Conservation (phyloP, 2,329 filamentous ascomycete species). For the Neonectria hederae region DNA sequence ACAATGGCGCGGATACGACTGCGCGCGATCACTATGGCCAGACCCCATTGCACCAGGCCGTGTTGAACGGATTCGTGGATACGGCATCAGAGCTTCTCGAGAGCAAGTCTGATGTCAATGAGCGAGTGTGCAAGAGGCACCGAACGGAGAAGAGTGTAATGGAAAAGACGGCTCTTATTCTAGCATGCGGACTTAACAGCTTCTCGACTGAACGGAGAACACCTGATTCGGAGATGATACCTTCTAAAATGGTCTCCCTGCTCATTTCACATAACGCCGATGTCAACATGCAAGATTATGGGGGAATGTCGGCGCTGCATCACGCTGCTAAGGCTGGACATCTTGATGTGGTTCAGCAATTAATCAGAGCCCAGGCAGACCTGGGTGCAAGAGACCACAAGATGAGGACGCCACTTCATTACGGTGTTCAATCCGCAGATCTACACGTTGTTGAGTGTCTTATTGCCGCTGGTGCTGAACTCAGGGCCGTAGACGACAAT, state of each 20-base stretch:
- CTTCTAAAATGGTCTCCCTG: background rate
- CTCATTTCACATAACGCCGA: background rate
- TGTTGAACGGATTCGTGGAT: background rate
- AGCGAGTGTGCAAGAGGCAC: background rate
- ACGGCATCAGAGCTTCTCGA: background rate
- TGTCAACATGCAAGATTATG: background rate
- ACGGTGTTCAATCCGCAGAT: background rate
- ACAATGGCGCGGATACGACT: background rate
- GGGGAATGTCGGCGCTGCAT: background rate
- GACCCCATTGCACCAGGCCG: background rate
- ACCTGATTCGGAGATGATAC: background rate
- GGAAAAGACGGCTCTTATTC: background rate
- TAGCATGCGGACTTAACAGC: background rate
- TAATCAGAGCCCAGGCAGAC: slow-evolving; percentile 6
- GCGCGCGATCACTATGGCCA: background rate
- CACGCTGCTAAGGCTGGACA: background rate
- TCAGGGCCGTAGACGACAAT: background rate
- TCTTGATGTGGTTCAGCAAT: background rate
- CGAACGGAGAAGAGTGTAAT: background rate
- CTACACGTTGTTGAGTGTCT: background rate
- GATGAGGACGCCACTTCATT: background rate
- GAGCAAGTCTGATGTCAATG: background rate
- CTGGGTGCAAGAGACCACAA: background rate
- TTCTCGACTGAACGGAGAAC: background rate
- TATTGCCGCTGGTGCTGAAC: background rate